A percentile compares a stretch with the other conserved stretches of the same genome.
These are phyloP conservation scores for Pleurotus salmoneostramineus DNA, from an alignment of 768 basidiomycete genomes.

Conservation along the genomic window DNA sequence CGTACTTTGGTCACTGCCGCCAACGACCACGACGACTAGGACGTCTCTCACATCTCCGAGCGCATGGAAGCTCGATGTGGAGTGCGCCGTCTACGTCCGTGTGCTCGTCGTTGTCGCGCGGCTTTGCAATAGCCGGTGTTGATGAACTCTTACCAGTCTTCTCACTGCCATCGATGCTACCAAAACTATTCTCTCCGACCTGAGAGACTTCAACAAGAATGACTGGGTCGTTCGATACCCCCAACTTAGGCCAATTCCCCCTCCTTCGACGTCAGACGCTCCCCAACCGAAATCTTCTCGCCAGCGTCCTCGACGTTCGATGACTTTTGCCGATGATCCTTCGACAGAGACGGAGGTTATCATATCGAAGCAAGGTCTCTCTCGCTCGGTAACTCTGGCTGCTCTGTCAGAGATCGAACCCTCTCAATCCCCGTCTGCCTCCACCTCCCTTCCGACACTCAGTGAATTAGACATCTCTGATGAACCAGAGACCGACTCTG, in stretches of 20 bases:
- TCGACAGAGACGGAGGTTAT: constrained; percentile 62
- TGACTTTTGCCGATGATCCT: constrained; percentile 87
- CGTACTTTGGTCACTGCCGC: constrained; percentile 18
- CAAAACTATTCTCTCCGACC: constrained; percentile 59
- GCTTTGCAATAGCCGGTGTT: neutral
- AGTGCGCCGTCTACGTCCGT: neutral
- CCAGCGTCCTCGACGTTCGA: constrained; percentile 50
- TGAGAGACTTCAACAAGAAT: constrained; percentile 78
- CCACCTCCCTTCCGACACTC: constrained; percentile 10
- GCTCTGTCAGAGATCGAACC: constrained; percentile 37
- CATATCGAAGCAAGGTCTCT: constrained; percentile 44
- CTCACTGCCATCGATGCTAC: constrained; percentile 76
- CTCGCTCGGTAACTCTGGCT: constrained; percentile 58
- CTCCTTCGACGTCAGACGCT: neutral
- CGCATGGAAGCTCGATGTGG: too few species aligned
- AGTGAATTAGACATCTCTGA: constrained; percentile 24
- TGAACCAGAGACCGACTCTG: constrained; percentile 18
- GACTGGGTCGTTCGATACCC: constrained; percentile 92
- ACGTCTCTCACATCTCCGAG: too few species aligned
- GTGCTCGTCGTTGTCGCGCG: neutral
- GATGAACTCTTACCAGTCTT: constrained; percentile 40
- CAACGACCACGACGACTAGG: neutral
- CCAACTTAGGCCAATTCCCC: constrained; percentile 36
- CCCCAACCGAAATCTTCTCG: neutral
- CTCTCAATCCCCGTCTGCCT: constrained; percentile 12